Conservation (phyloP, 192 early-diverging fungal species). For the Coemansia sp. region DNA sequence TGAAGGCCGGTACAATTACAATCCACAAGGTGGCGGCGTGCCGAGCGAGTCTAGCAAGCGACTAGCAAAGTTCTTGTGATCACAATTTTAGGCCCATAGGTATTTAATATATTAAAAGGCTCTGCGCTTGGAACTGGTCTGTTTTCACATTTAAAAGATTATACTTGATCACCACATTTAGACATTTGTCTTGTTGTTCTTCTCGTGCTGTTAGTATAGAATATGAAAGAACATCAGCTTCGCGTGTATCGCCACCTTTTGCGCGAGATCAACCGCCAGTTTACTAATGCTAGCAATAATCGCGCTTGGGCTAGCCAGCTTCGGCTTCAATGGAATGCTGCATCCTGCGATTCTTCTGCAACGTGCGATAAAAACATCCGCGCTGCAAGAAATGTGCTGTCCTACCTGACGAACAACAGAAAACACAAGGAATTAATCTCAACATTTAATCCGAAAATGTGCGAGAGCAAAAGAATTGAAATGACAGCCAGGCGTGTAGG, state of each 20-base stretch:
- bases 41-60: too few relatives aligned
- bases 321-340: conserved; percentile 31
- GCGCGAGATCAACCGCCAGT: conserved; percentile 47
- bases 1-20: too few relatives aligned
- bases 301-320: conserved; percentile 40
- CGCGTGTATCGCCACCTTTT: conserved; percentile 41
- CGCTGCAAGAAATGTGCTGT: conserved; percentile 20
- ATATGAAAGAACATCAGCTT: conserved; percentile 9
- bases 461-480: conserved; percentile 33
- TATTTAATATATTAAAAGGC: not conserved
- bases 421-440: conserved; percentile 30
- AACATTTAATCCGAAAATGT: conserved; percentile 34
- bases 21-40: too few relatives aligned
- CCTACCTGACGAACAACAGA: conserved; percentile 33
- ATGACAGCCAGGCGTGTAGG: conserved; percentile 39
- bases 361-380: not conserved
- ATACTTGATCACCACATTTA: not conserved
- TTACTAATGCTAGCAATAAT: conserved; percentile 16
- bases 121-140: not conserved
- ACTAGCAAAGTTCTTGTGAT: too few relatives aligned
- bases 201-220: not conserved
- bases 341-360: not conserved
- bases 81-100: not conserved
- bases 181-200: not conserved
- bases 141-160: not conserved